Base-by-base conservation (phyloP, 495 filamentous ascomycete genomes). In the Talaromyces trachyspermus region DNA sequence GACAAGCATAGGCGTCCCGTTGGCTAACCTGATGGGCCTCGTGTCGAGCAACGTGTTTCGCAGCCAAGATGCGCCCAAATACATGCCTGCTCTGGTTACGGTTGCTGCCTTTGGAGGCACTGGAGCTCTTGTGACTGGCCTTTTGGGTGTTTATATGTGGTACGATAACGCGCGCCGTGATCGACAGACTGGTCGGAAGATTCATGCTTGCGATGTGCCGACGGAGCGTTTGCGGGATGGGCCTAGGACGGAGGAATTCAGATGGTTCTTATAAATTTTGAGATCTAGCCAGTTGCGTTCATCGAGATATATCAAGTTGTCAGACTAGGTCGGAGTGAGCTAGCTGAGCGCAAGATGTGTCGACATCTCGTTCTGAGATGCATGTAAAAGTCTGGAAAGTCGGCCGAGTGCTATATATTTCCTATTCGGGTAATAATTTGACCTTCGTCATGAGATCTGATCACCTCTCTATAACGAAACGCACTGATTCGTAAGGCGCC, bases 11-110 rank as follows among this genome's bases (percentile, higher is more conserved):
- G 84, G 81, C 3, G 85, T 89, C 0, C 85, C 86, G 0, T 59
- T 88, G 6, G 85, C 85, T 2, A 89, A 89, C 39, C 64, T 89
- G n/a, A 89, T 89, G 85, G 86, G 86, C 12, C 60, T 91, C 3
- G 84, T 89, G 2, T 70, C 71, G 11, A 80, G 75, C 43, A 87
- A 89, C 53, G 81, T 88, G 53, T 91, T 91, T 68, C 77, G 76
- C n/a, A 65, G 66, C 10, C 60, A 83, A 50, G 83, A 88, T 52
- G 74, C 76, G 12, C 86, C 86, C 0, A 81, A 86, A 51, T 89
- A 91, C 49, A 71, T 82, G 26, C 84, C 85, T 0, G 85, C 86
- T 0, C 61, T 89, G 44, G 75, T 81, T 38, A 89, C 84, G 0
- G 85, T 85, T 1, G 85, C 81, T 1, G 79, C 76, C 3, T 89